Evolutionary conservation across 176 grass and related monocot genomes (phyloP), one percentile per base, ranked within the genome.

Genomic region (Cocos nucifera): DNA sequence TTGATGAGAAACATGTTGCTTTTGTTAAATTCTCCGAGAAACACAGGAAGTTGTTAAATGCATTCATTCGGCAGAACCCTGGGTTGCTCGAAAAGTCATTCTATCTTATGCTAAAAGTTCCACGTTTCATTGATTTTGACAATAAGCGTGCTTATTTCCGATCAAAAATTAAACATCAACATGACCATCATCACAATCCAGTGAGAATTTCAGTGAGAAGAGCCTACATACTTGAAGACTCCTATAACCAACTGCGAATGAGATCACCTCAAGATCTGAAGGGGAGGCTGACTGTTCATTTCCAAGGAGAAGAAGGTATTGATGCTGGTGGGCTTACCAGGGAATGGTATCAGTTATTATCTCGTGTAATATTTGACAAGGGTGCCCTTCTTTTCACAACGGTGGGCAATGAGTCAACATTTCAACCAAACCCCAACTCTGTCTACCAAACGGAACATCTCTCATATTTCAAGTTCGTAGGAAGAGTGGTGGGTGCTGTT

Each of bases 301-400:
- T 99, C 76, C 94, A 99, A 89, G 88, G 85, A 57, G 94, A 99
- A 80, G 94, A 99, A 71, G 94, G 94, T 35, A 99, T 99, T 73
- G 94, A 99, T 93, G 94, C 94, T 9, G 94, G 94, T 62, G 94
- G 94, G 19, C 82, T 99, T 19, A 99, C 94, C 23, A 85, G 94
- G 72, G 94, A 99, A 72, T 99, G 94, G 94, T 99, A 99, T 67
- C 88, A 89, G 73, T 67, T 85, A 22, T 66, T 99, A 61, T 99
- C 94, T 35, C 82, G 94, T 55, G 94, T 93, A 16, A 89, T 99
- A 77, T 86, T 99, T 27, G 94, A 99, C 64, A 99, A 89, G 83
- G 79, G 82, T 6, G 94, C 88, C 44, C 76, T 99, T 44, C 77
- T 99, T 73, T 99, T 99, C 68, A 99, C 94, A 2, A 99, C 94